Base-by-base conservation (phyloP, 495 filamentous ascomycete genomes). In the Aspergillus kassunensis region DNA sequence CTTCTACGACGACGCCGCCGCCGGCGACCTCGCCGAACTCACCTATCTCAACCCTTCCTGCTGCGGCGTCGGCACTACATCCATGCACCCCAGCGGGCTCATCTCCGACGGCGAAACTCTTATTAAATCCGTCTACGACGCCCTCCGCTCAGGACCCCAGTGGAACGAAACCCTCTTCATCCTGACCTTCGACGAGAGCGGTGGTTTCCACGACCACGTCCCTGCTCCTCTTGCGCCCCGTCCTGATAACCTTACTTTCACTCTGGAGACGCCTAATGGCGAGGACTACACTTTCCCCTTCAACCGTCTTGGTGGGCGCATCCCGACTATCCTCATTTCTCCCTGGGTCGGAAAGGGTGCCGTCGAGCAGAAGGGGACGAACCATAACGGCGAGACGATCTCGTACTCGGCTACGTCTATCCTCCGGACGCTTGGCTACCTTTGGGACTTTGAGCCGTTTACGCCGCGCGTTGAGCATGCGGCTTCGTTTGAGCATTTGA, bases 21-120 rank as follows among this genome's bases (percentile, higher is more conserved):
- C 61, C 12, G 70, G 77, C 25, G 60, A 45, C 3, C 73, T 79
- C 1, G 66, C 76, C 6, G 59, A 75, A 34, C 67, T 80, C 53
- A 71, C 69, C 39, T 80, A 74, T 56, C 57, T 80, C 54, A 75
- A 80, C 65, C 77, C 77, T 1, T 68, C 67, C 35, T 80, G 77
- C 72, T 80, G 77, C 56, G 66, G 66, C 16, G 46, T 56, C 12
- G 62, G 59, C 40, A 75, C 71, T 20, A 75, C 66, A 54, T 77
- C 73, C 40, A 73, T 77, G 67, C 75, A 80, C 62, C 75, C 75
- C 0, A 66, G 64, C 4, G 67, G 66, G 12, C 66, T 67, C 13
- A 66, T 78, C 64, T 72, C 67, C 23, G 62, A 70, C 33, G 77
- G 76, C 42, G 73, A 80, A 60, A 56, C 50, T 16, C 63, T 79